A percentile compares a stretch with the other conserved stretches of the same genome.
Conservation (phyloP, 2,329 filamentous ascomycete genomes). For the Coleophoma eucalyptorum region DNA sequence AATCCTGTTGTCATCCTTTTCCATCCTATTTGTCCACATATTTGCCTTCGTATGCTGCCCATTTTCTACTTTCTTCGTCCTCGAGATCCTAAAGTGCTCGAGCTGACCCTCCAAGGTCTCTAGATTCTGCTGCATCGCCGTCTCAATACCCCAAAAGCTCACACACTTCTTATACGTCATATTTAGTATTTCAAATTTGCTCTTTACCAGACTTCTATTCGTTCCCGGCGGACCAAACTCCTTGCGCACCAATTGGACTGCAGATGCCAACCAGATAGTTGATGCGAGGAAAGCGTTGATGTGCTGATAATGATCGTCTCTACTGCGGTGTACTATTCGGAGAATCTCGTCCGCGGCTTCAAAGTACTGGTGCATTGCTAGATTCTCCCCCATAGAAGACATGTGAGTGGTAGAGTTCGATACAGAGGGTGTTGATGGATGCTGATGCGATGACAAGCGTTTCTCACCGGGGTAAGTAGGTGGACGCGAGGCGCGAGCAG, state of each 20-base stretch:
- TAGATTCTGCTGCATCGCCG: constrained; percentile 22
- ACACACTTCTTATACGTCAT: constrained; percentile 23
- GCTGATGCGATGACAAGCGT: too few relatives aligned
- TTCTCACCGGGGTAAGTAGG: too few relatives aligned
- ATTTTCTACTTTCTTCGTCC: neutral
- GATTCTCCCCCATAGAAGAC: constrained; percentile 7
- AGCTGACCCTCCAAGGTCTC: constrained; percentile 20
- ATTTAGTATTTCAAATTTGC: constrained; percentile 5
- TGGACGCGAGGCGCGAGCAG: too few relatives aligned
- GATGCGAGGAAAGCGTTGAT: constrained; percentile 3
- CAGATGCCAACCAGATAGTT: constrained; percentile 5
- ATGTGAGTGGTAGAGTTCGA: too few relatives aligned
- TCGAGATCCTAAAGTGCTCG: constrained; percentile 6
- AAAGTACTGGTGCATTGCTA: constrained; percentile 8
- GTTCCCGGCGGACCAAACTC: neutral
- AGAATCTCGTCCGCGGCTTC: constrained; percentile 4
- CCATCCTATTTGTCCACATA: too few relatives aligned
- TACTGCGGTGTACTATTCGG: neutral
- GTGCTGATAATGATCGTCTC: constrained; percentile 1
- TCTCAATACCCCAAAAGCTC: constrained; percentile 23
- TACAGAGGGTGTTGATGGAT: too few relatives aligned
- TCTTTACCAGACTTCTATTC: constrained; percentile 1
- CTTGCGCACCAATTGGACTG: constrained; percentile 7
- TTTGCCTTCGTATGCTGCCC: neutral
- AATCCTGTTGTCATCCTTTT: too few relatives aligned